Evolutionary conservation across 2,329 filamentous ascomycete species (phyloP), one percentile per base, ranked within the genome.

Genomic region (Cercospora beticola): DNA sequence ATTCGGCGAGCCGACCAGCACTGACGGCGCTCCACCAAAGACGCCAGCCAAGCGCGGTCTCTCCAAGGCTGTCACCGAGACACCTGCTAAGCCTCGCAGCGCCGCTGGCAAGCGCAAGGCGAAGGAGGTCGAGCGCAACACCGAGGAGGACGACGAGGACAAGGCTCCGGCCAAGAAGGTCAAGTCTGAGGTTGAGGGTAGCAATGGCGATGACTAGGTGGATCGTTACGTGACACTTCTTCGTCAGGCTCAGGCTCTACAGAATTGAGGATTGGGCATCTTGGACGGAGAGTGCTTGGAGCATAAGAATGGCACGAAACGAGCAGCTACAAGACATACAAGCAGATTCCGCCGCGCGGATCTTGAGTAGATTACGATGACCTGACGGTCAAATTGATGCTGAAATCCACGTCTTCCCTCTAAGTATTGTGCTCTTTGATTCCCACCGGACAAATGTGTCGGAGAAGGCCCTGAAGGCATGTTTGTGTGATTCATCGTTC

Each of bases 121-220:
- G 23, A 30, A 12, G 16, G 43, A 61, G 40, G 33, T 23, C 5
- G 26, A 23, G 10, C 40, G 16, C 14, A 36, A 33, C 7, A 49
- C 26, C 21, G 60, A 26, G 6, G 66, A 61, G 18, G 66, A 61
- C 5, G 61, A 57, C 23, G 66, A 57, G 54, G 54, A 57, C 4
- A 57, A 65, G 28, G 46, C 43, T 28, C 56, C 56, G 1, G 18
- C 58, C 28, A 68, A 68, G 66, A 68, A 68, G 58, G 40, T 65
- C 43, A 65, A 68, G 43, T 43, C 56, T 23, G 62, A 68, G 43
- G 31, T 12, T 7, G 46, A 64, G 26, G 49, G 16, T 31, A 14
- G 28, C n/a, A 49, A 56, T 10, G 54, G 46, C 31, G 62, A 64
- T 30, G 49, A 57, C 62, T 64, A 64, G 62, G 62, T 43, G 62